phyloP scores from a whole-genome alignment of 2,329 filamentous ascomycete species.

The Teratosphaeria destructans region DNA sequence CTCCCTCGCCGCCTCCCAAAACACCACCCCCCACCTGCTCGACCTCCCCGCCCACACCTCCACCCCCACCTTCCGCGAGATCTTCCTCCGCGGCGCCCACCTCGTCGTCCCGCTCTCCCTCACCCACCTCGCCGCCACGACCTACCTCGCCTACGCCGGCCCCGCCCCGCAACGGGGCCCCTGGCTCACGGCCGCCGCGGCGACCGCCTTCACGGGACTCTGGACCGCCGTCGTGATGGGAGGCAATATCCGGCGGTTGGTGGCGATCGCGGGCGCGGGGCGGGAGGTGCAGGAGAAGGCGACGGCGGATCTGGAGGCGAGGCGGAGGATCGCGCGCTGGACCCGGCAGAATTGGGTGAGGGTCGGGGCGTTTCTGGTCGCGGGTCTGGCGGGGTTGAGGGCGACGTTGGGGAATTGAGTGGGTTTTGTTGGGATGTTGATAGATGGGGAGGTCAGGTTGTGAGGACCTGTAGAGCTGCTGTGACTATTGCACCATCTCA shows the following conservation, averaged over 20 bases:
- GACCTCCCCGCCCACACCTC: constrained; percentile 3
- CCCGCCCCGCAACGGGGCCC: constrained; percentile 2
- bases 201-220: neutral
- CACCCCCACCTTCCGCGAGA: neutral
- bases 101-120: constrained; percentile 2
- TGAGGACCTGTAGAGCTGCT: too few relatives aligned
- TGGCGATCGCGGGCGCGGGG: constrained; percentile 1
- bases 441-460: neutral
- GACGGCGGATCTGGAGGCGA: constrained; percentile 6
- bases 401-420: constrained; percentile 1
- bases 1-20: constrained; percentile 7
- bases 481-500: too few relatives aligned
- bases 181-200: constrained; percentile 2
- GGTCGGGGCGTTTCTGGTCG: constrained; percentile 2
- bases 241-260: constrained; percentile 5
- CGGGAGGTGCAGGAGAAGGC: constrained; percentile 7
- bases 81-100: constrained; percentile 3
- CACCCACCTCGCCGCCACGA: neutral
- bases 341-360: constrained; percentile 8
- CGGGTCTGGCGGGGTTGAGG: constrained; percentile 3
- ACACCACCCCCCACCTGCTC: constrained; percentile 5
- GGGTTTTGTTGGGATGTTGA: neutral
- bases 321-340: constrained; percentile 7
- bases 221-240: constrained; percentile 7
- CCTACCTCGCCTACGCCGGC: constrained; percentile 7